Base-by-base conservation (phyloP, 371 early-diverging fungal species). In the Apophysomyces sp. region DNA sequence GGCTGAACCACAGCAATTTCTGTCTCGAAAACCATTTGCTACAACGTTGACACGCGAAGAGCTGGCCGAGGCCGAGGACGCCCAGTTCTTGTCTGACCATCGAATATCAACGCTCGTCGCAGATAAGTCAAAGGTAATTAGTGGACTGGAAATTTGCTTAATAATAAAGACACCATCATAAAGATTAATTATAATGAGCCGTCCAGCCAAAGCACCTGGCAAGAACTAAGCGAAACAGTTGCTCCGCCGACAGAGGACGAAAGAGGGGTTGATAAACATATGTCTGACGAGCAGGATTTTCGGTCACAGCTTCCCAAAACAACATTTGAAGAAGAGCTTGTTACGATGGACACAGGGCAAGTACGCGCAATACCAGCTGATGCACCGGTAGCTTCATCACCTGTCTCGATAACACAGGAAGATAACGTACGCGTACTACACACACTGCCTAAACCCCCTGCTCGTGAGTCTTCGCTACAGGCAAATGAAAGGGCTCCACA, bases 91-190 rank as follows among this genome's bases (percentile, higher is more conserved):
- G 21, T 61, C 69, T 4, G 69, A 68, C 32, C 63, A 64, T 30
- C 69, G 69, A 9, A 68, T 68, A 39, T 68, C 69, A n/a, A 61
- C 64, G 16, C 61, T 64, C 24, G 41, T 55, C 21, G 49, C 49
- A 26, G 49, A 44, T 11, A 44, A 21, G 21, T 18, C 24, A 4
- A 44, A 44, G 49, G 49, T 44, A 44, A 41, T 13, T 37, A 37
- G 3, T 37, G 11, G 5, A 34, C 21, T 21, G 11, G 21, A 13
- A 3, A 21, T 5, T 37, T 37, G 11, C 37, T 11, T 37, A 37
- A 26, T 44, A 21, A 44, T 44, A 44, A 44, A 44, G 21, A 11
- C 16, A 16, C 21, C 2, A 44, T 18, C 21, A 44, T 4, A 44
- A 44, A 44, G 49, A 44, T 44, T 44, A 44, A 16, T 16, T n/a